Evolutionary conservation across 345 rosid genomes (phyloP), one percentile per base, ranked within the genome.

Genomic region (Gynandropsis gynandra): DNA sequence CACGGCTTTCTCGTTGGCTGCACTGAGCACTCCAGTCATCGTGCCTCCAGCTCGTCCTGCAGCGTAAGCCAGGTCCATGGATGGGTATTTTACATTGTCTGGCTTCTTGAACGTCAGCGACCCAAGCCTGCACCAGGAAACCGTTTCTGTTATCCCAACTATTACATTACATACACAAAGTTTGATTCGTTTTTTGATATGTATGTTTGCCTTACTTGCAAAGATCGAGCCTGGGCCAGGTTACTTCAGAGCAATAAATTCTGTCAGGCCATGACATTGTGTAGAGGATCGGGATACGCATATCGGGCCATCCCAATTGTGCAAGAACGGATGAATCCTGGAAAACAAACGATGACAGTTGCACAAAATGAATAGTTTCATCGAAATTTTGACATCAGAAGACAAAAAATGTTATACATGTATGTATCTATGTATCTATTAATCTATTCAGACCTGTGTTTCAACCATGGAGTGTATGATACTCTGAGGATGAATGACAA

Each of bases 21-120:
- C 97, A 24, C 98, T 85, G 50, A 92, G 95, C 57, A 92, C 98
- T 73, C 98, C 98, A 0, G 96, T 92, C 98, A 92, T 92, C 41
- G 98, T 92, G 54, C 98, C 98, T 68, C 97, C 98, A 14, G 98
- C 90, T 61, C 90, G 72, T 69, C 95, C 98, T 21, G 98, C 98
- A 20, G 98, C 74, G 63, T 87, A 92, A 46, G 90, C 88, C 66
- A 92, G 97, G 58, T 81, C 80, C 95, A 92, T 78, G 16, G 98
- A 92, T 16, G 97, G 98, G 54, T 82, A 92, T 64, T 92, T 92
- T 44, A 76, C 81, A 35, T 81, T 81, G 73, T 85, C 94, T 1
- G 98, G 97, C 39, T 82, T 70, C 77, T 75, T 78, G 63, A 92
- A 87, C 18, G 98, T 87, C 64, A 92, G 67, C 9, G 98, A 80